phyloP scores from a whole-genome alignment of 352 stramenopile genomes.

The Phytophthora tubulina region DNA sequence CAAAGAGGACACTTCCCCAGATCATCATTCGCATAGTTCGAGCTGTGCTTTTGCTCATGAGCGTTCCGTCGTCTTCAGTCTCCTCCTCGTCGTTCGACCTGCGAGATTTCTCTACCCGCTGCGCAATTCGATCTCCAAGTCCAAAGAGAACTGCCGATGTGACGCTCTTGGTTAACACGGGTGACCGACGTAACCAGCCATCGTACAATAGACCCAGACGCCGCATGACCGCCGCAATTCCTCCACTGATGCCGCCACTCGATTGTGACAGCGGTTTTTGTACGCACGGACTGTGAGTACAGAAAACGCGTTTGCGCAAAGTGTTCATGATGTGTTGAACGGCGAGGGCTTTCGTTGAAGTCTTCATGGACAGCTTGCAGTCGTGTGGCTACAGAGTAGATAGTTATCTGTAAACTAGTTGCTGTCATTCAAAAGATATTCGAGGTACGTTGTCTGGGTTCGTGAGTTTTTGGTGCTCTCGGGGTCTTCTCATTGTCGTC shows the following conservation, averaged over 20 bases:
- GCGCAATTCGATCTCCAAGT: constrained; percentile 60
- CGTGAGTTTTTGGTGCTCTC: neutral
- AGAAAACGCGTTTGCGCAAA: constrained; percentile 28
- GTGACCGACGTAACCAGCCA: constrained; percentile 51
- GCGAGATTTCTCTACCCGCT: constrained; percentile 45
- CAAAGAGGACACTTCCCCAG: constrained; percentile 87
- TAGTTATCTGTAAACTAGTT: neutral
- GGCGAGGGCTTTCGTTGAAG: neutral
- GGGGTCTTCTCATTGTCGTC: neutral
- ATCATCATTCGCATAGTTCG: constrained; percentile 82
- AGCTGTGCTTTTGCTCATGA: constrained; percentile 34
- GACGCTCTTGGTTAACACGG: constrained; percentile 65
- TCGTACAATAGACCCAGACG: constrained; percentile 51
- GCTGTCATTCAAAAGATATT: constrained; percentile 4
- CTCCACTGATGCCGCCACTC: constrained; percentile 16
- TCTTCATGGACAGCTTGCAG: neutral
- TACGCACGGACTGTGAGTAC: constrained; percentile 8
- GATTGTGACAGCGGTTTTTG: constrained; percentile 13
- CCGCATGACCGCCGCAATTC: constrained; percentile 35
- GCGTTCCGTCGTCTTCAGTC: constrained; percentile 10
- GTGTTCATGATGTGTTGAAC: constrained; percentile 20
- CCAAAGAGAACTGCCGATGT: constrained; percentile 68
- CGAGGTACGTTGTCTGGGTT: constrained; percentile 3
- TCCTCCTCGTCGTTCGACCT: constrained; percentile 14
- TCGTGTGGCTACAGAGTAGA: no score